Base-by-base conservation (phyloP, 768 basidiomycete genomes). In the Pleurotus eryngii region DNA sequence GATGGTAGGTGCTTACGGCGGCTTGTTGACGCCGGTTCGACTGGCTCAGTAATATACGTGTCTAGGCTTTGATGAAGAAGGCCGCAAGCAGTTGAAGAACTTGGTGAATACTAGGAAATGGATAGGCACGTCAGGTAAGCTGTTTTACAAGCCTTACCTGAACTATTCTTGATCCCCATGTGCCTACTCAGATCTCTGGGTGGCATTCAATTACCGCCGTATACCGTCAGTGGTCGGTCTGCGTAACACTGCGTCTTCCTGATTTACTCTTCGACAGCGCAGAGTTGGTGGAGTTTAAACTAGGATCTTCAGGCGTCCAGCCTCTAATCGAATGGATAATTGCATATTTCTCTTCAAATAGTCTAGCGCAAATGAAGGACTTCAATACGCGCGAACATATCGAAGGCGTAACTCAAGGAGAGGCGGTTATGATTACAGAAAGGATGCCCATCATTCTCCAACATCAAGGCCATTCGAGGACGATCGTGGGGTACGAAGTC, bases 371-470 rank as follows among this genome's bases (percentile, higher is more conserved):
- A 70, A 57, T 58, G 53, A 55, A 57, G 56, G 24, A 51, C 49
- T 46, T 63, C 62, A 42, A 15, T 7, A 65, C 73, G 2, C 65
- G 65, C 37, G 78, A 78, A 27, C 68, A 83, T 39, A 79, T 84
- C 49, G 81, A 87, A 45, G 77, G 75, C 12, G 73, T 90, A 57
- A 76, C 75, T 45, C 71, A 69, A 1, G 77, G 79, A 2, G 73
- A 77, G 0, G 76, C 85, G 3, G 77, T 95, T 6, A 62, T 76
- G 8, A 67, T 76, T 24, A 87, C 89, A 0, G 70, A 81, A 18
- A 84, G 80, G 63, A 86, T 92, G 82, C 94, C 94, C 7, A 65
- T 97, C 27, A 86, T 96, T 43, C 74, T 96, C 49, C 87, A 96
- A 74, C 85, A 91, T 64, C 68, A 78, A 5, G 92, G 92, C 0